Evolutionary conservation across 73 alveolate species (phyloP).

Genomic region (Tetrahymena borealis): DNA sequence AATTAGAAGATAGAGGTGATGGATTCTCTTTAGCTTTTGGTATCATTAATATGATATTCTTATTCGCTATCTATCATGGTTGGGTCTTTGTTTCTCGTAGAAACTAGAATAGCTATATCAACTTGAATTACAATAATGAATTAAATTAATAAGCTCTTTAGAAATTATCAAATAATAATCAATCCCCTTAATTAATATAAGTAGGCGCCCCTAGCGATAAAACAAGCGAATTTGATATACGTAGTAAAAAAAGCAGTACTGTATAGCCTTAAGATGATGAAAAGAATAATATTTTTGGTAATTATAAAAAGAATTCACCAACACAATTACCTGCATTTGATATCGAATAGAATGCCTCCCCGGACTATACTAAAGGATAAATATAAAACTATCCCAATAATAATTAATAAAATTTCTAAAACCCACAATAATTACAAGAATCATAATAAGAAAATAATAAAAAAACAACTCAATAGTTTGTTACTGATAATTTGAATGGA

Average conservation of each 20-base stretch:
- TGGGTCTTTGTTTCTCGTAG: neutral
- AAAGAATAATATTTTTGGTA: neutral
- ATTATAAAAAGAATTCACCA: neutral
- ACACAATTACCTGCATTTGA: neutral
- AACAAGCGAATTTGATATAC: neutral
- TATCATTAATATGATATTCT: neutral
- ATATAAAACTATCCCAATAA: neutral
- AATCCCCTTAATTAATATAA: neutral
- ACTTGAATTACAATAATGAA: neutral
- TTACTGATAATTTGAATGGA: neutral
- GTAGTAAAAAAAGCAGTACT: neutral
- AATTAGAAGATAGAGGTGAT: neutral
- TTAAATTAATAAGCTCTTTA: neutral
- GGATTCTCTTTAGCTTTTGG: neutral
- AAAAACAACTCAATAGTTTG: neutral
- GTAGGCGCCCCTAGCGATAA: conserved; percentile 1
- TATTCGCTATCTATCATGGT: neutral
- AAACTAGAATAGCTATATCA: neutral
- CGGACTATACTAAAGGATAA: neutral
- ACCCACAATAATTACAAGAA: neutral
- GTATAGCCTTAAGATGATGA: neutral
- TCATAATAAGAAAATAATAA: neutral
- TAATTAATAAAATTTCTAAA: neutral
- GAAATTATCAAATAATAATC: no score
- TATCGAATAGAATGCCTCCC: neutral